Conservation (phyloP, 1,284 basidiomycete species). For the Acaromyces ingoldii region DNA sequence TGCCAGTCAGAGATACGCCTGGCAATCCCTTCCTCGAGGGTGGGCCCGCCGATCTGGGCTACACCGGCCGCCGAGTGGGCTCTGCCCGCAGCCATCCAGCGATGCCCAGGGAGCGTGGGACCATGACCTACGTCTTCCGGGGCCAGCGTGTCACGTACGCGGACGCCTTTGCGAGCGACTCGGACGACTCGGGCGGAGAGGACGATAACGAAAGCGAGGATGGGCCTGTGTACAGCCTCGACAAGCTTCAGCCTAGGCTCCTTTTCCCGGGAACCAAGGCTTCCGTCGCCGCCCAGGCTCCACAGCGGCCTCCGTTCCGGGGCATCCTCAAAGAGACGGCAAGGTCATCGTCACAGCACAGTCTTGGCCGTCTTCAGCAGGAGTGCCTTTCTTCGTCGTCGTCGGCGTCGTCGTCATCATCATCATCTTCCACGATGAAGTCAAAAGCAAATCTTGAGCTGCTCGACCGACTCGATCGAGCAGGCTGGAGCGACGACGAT, state of each 20-base stretch:
- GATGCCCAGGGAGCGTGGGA: conserved; percentile 21
- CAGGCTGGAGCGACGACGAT: conserved; percentile 31
- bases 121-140: conserved; percentile 38
- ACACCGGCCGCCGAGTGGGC: conserved; percentile 24
- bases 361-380: background rate
- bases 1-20: conserved; percentile 32
- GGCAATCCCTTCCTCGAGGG: conserved; percentile 46
- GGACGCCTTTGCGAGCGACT: conserved; percentile 29
- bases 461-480: conserved; percentile 23
- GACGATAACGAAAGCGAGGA: background rate
- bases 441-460: conserved; percentile 14
- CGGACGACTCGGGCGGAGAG: conserved; percentile 21
- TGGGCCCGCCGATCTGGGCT: conserved; percentile 42
- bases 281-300: too few relatives aligned
- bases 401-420: background rate
- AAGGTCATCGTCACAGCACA: background rate
- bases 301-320: too few relatives aligned
- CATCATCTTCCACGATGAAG: background rate
- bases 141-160: conserved; percentile 34
- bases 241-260: conserved; percentile 22
- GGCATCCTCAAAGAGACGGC: too few relatives aligned
- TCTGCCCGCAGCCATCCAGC: conserved; percentile 18
- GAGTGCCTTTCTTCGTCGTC: background rate
- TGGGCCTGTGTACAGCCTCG: conserved; percentile 3
- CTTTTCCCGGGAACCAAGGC: conserved; percentile 14